Conservation (phyloP, 108 stramenopile species). For the Pseudonitzschia pungens region DNA sequence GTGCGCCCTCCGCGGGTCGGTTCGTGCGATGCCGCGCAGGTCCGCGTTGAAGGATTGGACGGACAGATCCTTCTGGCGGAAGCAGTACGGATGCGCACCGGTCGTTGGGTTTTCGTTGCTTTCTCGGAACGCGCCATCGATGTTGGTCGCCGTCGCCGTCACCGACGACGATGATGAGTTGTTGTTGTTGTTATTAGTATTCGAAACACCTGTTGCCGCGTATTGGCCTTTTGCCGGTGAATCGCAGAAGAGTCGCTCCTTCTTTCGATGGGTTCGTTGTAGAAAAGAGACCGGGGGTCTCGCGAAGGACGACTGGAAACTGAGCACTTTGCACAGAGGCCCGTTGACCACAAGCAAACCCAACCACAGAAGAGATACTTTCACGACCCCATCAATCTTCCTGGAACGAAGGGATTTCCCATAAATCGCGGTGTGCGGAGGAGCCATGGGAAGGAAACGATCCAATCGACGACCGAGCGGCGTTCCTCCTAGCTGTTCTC, state of each 20-base stretch:
- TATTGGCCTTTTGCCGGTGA: not conserved
- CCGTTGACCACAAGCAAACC: not conserved
- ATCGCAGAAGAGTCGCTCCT: not conserved
- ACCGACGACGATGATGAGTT: not conserved
- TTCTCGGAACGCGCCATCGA: no score
- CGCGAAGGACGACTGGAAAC: conserved; percentile 1
- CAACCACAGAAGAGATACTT: not conserved
- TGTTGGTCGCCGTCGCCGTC: not conserved
- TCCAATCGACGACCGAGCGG: no score
- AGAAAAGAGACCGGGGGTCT: not conserved
- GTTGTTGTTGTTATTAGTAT: not conserved
- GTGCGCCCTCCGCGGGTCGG: conserved; percentile 39
- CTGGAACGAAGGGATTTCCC: not conserved
- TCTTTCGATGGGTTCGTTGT: not conserved
- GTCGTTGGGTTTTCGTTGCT: no score
- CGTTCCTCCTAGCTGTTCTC: not conserved
- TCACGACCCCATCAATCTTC: not conserved
- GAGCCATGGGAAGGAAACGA: no score
- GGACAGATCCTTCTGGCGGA: conserved; percentile 8
- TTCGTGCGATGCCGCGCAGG: conserved; percentile 31
- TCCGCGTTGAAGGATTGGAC: conserved; percentile 45
- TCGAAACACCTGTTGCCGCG: not conserved
- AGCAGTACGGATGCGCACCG: not conserved
- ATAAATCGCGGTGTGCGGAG: not conserved
- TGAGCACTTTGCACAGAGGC: not conserved